Evolutionary conservation across 2,329 filamentous ascomycete genomes (phyloP).

Genomic region (Pseudogymnoascus sp.): DNA sequence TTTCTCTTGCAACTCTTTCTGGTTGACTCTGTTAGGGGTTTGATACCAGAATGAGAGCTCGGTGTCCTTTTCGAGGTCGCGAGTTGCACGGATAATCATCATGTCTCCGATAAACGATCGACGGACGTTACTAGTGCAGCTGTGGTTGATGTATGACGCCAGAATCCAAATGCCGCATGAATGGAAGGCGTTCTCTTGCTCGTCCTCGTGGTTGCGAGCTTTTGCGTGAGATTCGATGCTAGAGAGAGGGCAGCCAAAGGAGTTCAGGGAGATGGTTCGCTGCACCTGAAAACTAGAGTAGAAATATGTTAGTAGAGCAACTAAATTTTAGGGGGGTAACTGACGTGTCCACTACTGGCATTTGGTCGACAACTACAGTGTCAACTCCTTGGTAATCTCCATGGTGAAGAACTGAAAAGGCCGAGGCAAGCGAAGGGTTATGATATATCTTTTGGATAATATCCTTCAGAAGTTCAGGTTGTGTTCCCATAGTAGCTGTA

Average conservation of each 20-base stretch:
- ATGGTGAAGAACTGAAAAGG: slow-evolving; percentile 32
- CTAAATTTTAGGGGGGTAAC: not conserved
- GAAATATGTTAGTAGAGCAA: not conserved
- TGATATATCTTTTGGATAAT: slow-evolving; percentile 38
- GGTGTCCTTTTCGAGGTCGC: slow-evolving; percentile 34
- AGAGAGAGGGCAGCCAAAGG: slow-evolving; percentile 32
- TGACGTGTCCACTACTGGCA: slow-evolving; percentile 36
- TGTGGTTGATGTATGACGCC: slow-evolving; percentile 45
- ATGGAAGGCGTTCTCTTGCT: slow-evolving; percentile 32
- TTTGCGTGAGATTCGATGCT: not conserved
- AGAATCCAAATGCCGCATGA: slow-evolving; percentile 37
- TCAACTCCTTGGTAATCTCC: slow-evolving; percentile 32
- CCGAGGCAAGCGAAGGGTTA: slow-evolving; percentile 29
- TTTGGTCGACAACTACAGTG: slow-evolving; percentile 27
- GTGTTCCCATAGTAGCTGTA: slow-evolving; percentile 28
- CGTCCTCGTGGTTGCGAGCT: slow-evolving; percentile 31
- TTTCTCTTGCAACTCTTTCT: slow-evolving; percentile 23
- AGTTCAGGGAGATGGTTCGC: slow-evolving; percentile 35
- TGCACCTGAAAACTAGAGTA: slow-evolving; percentile 34
- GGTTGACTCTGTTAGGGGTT: slow-evolving; percentile 14
- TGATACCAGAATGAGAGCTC: slow-evolving; percentile 39
- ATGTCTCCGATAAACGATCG: slow-evolving; percentile 49
- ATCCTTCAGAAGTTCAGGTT: slow-evolving; percentile 33
- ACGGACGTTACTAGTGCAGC: slow-evolving; percentile 41
- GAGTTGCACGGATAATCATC: slow-evolving; percentile 39